Conservation (phyloP, 2,329 filamentous ascomycete genomes). For the Penicillium sclerotigenum region DNA sequence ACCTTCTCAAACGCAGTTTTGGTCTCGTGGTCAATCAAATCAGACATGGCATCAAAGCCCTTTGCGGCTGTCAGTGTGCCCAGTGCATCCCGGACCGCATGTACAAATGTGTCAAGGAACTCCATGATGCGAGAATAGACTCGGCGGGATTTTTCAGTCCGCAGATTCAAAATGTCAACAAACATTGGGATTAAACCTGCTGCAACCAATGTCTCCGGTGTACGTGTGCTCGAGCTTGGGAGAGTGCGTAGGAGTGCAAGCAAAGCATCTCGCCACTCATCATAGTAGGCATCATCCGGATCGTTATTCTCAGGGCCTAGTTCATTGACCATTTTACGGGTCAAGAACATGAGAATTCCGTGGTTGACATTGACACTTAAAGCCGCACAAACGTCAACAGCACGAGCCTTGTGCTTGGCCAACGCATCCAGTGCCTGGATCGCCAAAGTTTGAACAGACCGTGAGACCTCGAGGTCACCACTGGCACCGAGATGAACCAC, state of each 20-base stretch:
- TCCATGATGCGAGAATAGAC: slow-evolving; percentile 79
- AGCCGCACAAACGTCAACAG: slow-evolving; percentile 80
- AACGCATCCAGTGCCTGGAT: slow-evolving; percentile 82
- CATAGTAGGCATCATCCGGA: slow-evolving; percentile 62
- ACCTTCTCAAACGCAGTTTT: slow-evolving; percentile 64
- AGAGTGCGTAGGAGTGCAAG: slow-evolving; percentile 85
- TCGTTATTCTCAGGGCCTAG: slow-evolving; percentile 62
- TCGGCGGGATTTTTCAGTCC: slow-evolving; percentile 76
- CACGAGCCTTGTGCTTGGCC: slow-evolving; percentile 71
- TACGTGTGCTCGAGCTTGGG: slow-evolving; percentile 66
- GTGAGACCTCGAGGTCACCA: slow-evolving; percentile 64
- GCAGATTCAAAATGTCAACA: slow-evolving; percentile 80
- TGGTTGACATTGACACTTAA: slow-evolving; percentile 95
- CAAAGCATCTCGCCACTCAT: slow-evolving; percentile 86
- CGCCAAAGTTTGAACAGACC: slow-evolving; percentile 76
- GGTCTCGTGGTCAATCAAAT: slow-evolving; percentile 77
- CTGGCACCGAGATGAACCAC: slow-evolving; percentile 79
- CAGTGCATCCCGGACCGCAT: slow-evolving; percentile 80
- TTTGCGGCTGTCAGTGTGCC: slow-evolving; percentile 75
- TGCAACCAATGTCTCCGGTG: slow-evolving; percentile 78
- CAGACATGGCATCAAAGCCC: slow-evolving; percentile 86
- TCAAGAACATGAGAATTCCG: slow-evolving; percentile 87
- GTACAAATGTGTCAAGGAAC: slow-evolving; percentile 85
- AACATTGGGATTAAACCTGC: slow-evolving; percentile 87
- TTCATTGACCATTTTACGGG: slow-evolving; percentile 83